Conservation (phyloP, 345 rosid species). For the Hibiscus syriacus region DNA sequence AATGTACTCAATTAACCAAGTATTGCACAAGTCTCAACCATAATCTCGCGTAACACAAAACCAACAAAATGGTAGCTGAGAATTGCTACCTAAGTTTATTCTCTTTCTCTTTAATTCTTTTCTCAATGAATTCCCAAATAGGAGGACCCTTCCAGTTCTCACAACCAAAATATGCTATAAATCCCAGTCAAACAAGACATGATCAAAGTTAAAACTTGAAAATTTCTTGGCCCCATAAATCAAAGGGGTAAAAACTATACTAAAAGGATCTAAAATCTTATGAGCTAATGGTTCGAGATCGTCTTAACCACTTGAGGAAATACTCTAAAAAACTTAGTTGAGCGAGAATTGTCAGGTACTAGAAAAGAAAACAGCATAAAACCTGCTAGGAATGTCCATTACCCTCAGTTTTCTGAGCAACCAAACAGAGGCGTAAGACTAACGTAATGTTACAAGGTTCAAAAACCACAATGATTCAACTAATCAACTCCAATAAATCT, state of each 20-base stretch:
- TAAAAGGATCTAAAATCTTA: neutral
- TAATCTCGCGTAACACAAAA: neutral
- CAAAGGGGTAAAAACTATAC: neutral
- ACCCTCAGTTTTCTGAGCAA: constrained; percentile 9
- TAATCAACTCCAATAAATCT: neutral
- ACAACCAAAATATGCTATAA: neutral
- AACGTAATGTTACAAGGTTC: neutral
- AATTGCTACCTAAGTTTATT: neutral
- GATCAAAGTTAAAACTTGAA: neutral
- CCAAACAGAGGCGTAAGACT: neutral
- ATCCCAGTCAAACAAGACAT: neutral
- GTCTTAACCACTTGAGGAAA: neutral
- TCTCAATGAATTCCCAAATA: neutral
- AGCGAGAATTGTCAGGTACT: constrained; percentile 1
- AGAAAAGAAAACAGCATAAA: constrained; percentile 8
- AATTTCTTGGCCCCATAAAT: neutral
- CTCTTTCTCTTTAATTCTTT: neutral
- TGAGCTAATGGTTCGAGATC: neutral
- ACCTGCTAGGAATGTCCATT: neutral
- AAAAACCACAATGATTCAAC: constrained; percentile 7
- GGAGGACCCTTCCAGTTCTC: neutral
- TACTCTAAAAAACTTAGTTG: constrained; percentile 2
- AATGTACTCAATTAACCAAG: neutral
- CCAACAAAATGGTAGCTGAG: neutral
- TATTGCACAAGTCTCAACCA: neutral